Percentiles rank a stretch among this genome's conserved stretches.
phyloP scores from a whole-genome alignment of 768 basidiomycete species.

The Kwoniella europaea region DNA sequence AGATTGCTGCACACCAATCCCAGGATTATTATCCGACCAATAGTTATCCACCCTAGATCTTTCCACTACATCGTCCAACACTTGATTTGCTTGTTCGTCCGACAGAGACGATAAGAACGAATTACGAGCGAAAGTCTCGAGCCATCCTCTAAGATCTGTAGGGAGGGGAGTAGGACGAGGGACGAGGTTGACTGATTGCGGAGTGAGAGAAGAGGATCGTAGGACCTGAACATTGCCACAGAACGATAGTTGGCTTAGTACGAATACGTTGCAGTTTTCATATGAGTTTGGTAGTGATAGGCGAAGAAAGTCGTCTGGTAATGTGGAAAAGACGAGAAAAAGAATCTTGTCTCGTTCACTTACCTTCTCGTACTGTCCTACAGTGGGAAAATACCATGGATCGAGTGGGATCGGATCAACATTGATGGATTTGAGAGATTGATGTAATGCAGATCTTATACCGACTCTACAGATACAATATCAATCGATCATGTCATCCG shows the following conservation, averaged over 20 bases:
- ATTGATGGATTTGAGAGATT: slow-evolving; percentile 64
- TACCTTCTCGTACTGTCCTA: slow-evolving; percentile 69
- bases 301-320: no score
- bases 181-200: slow-evolving; percentile 38
- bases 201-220: neutral
- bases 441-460: slow-evolving; percentile 66
- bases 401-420: slow-evolving; percentile 68
- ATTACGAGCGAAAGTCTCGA: slow-evolving; percentile 68
- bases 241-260: no score
- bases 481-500: neutral
- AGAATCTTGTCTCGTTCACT: no score
- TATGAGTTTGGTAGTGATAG: no score
- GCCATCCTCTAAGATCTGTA: slow-evolving; percentile 65
- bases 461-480: slow-evolving; percentile 57
- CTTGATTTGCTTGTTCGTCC: slow-evolving; percentile 65
- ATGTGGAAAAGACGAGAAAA: no score
- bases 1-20: slow-evolving; percentile 23
- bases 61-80: slow-evolving; percentile 68
- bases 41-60: slow-evolving; percentile 42
- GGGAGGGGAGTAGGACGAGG: slow-evolving; percentile 58
- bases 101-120: slow-evolving; percentile 66
- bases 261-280: no score
- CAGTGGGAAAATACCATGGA: slow-evolving; percentile 85
- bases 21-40: slow-evolving; percentile 40
- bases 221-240: no score